These are phyloP conservation scores for Lippia alba DNA, from an alignment of 305 asterid genomes.

Conservation along the genomic window DNA sequence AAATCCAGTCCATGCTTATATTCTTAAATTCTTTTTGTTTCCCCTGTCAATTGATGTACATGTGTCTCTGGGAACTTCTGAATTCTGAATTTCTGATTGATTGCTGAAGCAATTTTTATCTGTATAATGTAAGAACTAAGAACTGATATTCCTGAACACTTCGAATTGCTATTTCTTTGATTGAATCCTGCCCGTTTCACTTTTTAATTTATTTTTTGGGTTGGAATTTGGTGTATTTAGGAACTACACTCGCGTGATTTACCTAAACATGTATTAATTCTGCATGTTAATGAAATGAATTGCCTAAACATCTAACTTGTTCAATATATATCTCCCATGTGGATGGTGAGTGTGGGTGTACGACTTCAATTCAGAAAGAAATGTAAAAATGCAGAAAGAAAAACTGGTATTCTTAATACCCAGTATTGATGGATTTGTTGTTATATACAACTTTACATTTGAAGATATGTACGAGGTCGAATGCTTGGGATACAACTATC, in stretches of 20 bases:
- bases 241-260: not conserved
- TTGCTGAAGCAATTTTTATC: constrained; percentile 16
- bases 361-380: too few species aligned
- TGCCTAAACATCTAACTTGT: not conserved
- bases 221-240: not conserved
- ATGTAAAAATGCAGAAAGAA: too few species aligned
- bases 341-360: too few species aligned
- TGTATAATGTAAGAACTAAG: not conserved
- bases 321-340: too few species aligned
- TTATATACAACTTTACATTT: not conserved
- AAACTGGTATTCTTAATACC: not conserved
- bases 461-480: too few species aligned
- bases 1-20: constrained; percentile 32
- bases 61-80: not conserved
- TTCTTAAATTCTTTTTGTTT: constrained; percentile 33
- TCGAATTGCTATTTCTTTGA: too few species aligned
- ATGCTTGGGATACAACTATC: too few species aligned
- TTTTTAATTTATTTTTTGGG: not conserved
- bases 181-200: too few species aligned
- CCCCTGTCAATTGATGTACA: constrained; percentile 5
- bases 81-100: constrained; percentile 17
- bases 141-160: not conserved
- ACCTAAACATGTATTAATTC: not conserved
- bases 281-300: not conserved
- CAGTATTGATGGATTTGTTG: not conserved